Base-by-base conservation (phyloP, 768 basidiomycete genomes). In the Lentinula detonsa region DNA sequence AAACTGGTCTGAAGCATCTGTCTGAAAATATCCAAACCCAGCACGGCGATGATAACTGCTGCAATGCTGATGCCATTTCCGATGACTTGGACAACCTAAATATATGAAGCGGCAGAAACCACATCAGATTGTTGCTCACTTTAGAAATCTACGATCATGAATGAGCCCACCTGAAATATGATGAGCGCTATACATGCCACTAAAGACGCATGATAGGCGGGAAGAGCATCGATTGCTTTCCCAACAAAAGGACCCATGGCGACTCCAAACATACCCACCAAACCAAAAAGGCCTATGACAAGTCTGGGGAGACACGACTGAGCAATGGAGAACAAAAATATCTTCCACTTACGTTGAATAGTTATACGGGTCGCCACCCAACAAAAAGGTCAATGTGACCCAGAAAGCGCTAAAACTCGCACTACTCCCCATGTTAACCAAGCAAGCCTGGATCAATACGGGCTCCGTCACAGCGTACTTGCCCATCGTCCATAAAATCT, bases 371-470 rank as follows among this genome's bases (percentile, higher is more conserved):
- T 85, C 72, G 5, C 86, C 89, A 7, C 85, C 87, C 2, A 96
- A 84, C 21, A 94, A 75, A 76, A 94, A 95, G 0, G 92, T 93
- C 62, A 91, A 70, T 0, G 88, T 89, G 3, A 89, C 87, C 88
- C 88, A 86, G 64, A 85, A 86, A 64, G 76, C 81, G 10, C 74
- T 78, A 66, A 81, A 82, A 54, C 74, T 86, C 55, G 84, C 86
- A 28, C 86, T 86, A 62, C 80, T 81, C 11, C 78, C 80, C 15
- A 91, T 68, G 64, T 85, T 82, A 67, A 91, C 77, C 63, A 91
- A 71, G 62, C 80, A 76, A 2, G 79, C 75, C 69, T 95, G 93
- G 9, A 93, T 79, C 34, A 95, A 74, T 21, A 88, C 73, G 0
- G 93, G 93, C 70, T 95, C 90, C 0, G 88, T 94, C 40, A 87